Base-by-base conservation (phyloP, 2,329 filamentous ascomycete genomes). In the Colletotrichum noveboracense region DNA sequence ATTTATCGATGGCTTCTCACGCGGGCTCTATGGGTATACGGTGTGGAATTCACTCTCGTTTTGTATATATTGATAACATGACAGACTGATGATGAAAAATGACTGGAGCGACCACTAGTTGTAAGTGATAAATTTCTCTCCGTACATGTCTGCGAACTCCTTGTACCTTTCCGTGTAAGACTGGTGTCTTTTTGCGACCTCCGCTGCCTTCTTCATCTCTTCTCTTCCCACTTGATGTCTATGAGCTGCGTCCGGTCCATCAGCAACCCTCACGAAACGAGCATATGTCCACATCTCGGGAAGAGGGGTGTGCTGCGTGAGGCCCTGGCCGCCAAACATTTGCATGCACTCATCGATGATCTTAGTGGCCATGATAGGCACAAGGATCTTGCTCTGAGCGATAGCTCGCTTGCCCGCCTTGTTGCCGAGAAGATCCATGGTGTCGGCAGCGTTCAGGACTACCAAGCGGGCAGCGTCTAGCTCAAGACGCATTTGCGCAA, bases 191-290 rank as follows among this genome's bases (percentile, higher is more conserved):
- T 88, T 87, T 55, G 92, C 87, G 65, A 93, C 89, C 78, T 89
- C 91, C 77, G 86, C 82, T 69, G 92, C 93, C 78, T 91, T 90
- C 85, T 90, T 94, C 83, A 95, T 96, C 89, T 96, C 95, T 79
- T 95, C 95, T 79, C 90, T 89, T 10, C 94, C 95, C 87, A 97
- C 88, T 86, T 97, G 95, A 83, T 95, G 88, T 78, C 96, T 85
- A 85, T 97, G 96, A 75, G 98, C 97, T 91, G 98, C 97, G 85
- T 99, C 97, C 0, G 97, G 97, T 0, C 97, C 97, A 85, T 99
- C 97, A 0, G 95, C 96, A 79, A 98, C 91, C 76, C 95, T 90
- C 85, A 98, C 89, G 7, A 96, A 98, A 73, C 96, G 89, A 81
- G 95, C 94, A 75, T 90, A 88, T n/a, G 95, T 92, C 92, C 95